A percentile compares a stretch with the other conserved stretches of the same genome.
phyloP scores from a whole-genome alignment of 2,329 filamentous ascomycete genomes.

The Arachnopeziza araneosa region DNA sequence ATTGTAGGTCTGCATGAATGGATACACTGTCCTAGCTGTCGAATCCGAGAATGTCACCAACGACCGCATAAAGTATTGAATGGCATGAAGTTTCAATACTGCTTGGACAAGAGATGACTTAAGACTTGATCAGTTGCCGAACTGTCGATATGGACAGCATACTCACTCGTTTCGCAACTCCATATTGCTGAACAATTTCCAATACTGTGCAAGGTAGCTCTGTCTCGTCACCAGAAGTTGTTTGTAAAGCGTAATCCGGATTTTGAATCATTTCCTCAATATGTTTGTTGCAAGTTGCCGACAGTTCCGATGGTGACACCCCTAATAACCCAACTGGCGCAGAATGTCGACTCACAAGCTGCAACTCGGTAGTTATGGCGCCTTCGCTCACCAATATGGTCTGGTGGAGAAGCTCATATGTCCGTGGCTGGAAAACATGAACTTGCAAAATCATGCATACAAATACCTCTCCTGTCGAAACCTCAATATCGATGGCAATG shows the following conservation, averaged over 20 bases:
- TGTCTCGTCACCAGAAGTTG: slow-evolving; percentile 13
- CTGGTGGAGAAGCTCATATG: slow-evolving; percentile 14
- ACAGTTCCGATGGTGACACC: slow-evolving; percentile 13
- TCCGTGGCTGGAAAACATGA: slow-evolving; percentile 15
- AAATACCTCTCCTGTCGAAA: slow-evolving; percentile 17
- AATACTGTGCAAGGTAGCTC: slow-evolving; percentile 14
- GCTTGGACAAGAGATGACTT: slow-evolving; percentile 15
- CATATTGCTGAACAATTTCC: slow-evolving; percentile 13
- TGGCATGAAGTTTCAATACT: slow-evolving; percentile 22
- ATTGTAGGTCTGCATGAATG: not conserved
- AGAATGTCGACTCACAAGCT: slow-evolving; percentile 13
- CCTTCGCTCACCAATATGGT: slow-evolving; percentile 9
- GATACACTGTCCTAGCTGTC: slow-evolving; percentile 5
- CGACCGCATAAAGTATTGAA: slow-evolving; percentile 23
- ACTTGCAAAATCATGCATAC: slow-evolving; percentile 14
- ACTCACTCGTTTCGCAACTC: slow-evolving; percentile 12
- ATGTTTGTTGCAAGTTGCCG: slow-evolving; percentile 15
- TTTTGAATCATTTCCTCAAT: slow-evolving; percentile 21
- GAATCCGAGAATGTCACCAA: slow-evolving; percentile 19
- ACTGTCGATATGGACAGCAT: not conserved
- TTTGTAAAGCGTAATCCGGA: slow-evolving; percentile 15
- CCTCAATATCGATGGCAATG: slow-evolving; percentile 12
- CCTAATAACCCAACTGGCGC: slow-evolving; percentile 19
- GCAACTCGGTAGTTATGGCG: not conserved
- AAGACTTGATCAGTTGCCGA: not conserved